phyloP scores from a whole-genome alignment of 257 asterid genomes.

The Scutellaria galericulata region DNA sequence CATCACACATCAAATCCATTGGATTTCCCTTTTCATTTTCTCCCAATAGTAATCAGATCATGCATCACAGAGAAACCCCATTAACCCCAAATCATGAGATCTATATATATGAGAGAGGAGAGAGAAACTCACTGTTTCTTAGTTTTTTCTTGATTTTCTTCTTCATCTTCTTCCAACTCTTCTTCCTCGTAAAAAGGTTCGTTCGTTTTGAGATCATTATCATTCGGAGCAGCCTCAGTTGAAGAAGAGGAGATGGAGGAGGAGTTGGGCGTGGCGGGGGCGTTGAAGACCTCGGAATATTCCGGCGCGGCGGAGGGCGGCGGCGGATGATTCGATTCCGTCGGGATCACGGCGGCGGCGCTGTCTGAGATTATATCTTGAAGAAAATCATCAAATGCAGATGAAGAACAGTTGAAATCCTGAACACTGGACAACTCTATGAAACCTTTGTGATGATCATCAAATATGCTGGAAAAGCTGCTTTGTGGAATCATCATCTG shows the following conservation, averaged over 20 bases:
- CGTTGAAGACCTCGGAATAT: constrained; percentile 38
- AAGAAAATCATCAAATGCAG: constrained; percentile 47
- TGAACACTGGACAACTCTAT: constrained; percentile 29
- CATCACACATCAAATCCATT: constrained; percentile 38
- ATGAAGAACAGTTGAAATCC: constrained; percentile 41
- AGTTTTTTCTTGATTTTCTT: constrained; percentile 50
- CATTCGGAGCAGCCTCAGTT: constrained; percentile 56
- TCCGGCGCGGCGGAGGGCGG: constrained; percentile 39
- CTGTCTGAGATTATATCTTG: constrained; percentile 31
- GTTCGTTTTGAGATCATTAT: constrained; percentile 30
- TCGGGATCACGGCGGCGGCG: neutral
- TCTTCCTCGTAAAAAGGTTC: neutral
- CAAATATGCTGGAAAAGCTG: constrained; percentile 29
- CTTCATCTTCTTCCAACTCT: constrained; percentile 15
- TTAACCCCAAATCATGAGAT: constrained; percentile 14
- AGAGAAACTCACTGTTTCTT: constrained; percentile 54
- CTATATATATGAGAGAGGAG: neutral
- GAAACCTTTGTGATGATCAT: constrained; percentile 37
- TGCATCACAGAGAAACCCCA: constrained; percentile 31
- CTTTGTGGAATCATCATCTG: constrained; percentile 25
- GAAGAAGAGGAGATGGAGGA: constrained; percentile 71
- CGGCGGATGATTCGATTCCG: neutral
- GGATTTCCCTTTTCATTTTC: constrained; percentile 17
- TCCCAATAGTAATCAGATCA: constrained; percentile 40
- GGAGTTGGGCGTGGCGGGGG: constrained; percentile 47